Evolutionary conservation across 176 grass and related monocot genomes (phyloP).

Genomic region (Coix lacrymajobi): DNA sequence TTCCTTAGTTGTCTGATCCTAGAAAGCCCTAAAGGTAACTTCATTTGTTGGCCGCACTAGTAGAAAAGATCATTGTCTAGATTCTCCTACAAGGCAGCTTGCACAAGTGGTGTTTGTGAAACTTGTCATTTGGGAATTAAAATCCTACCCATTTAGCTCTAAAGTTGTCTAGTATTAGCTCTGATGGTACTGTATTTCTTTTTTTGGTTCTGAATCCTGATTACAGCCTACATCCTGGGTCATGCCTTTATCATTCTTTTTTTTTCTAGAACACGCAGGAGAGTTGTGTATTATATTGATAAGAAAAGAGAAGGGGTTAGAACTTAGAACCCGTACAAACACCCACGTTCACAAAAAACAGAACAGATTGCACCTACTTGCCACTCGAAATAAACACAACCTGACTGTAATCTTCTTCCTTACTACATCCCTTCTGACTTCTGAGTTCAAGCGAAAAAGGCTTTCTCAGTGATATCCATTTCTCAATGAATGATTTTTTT

Average conservation of each 20-base stretch:
- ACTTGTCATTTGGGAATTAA: slow-evolving; percentile 21
- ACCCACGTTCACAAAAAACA: too few species aligned
- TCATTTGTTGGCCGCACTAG: slow-evolving; percentile 1
- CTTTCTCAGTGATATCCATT: too few species aligned
- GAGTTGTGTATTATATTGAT: not conserved
- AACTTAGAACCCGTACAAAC: too few species aligned
- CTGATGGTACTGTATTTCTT: not conserved
- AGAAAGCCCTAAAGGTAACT: slow-evolving; percentile 24
- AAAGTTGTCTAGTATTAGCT: slow-evolving; percentile 13
- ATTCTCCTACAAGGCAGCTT: slow-evolving; percentile 20
- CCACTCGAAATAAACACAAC: too few species aligned
- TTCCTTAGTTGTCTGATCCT: slow-evolving; percentile 35
- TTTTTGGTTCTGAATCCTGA: slow-evolving; percentile 3
- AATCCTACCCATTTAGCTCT: slow-evolving; percentile 25
- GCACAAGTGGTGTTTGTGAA: not conserved
- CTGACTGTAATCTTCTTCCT: not conserved
- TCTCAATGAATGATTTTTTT: slow-evolving; percentile 2
- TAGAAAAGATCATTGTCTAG: slow-evolving; percentile 17
- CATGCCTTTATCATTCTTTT: slow-evolving; percentile 14
- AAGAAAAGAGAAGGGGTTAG: not conserved
- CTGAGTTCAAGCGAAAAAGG: too few species aligned
- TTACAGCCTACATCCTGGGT: slow-evolving; percentile 3
- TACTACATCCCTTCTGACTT: not conserved
- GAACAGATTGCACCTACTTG: too few species aligned
- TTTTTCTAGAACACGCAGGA: not conserved